Percentiles rank a stretch among this genome's conserved stretches.
Evolutionary conservation across 2,329 filamentous ascomycete genomes (phyloP).

Genomic region (Remersonia thermophila): DNA sequence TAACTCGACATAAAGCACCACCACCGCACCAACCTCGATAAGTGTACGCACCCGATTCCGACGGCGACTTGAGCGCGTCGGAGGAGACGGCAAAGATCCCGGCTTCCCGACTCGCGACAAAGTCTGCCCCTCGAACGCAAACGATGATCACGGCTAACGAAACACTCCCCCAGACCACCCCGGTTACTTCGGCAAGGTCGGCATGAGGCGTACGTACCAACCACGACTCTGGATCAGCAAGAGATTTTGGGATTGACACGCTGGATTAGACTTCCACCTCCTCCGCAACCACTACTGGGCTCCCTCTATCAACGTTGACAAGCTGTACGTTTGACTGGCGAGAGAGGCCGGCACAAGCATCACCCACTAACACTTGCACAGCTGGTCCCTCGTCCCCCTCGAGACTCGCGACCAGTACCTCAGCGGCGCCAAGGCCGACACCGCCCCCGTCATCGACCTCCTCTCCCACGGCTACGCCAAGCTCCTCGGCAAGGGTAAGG

Average conservation of each 20-base stretch:
- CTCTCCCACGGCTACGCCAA: conserved; percentile 96
- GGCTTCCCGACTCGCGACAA: background rate
- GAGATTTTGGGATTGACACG: conserved; percentile 4
- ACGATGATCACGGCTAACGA: conserved; percentile 40
- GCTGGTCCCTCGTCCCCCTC: conserved; percentile 89
- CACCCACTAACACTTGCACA: conserved; percentile 26
- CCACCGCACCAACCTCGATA: conserved; percentile 73
- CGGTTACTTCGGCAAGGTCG: conserved; percentile 98
- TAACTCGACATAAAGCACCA: conserved; percentile 51
- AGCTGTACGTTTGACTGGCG: conserved; percentile 45
- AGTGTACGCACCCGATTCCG: conserved; percentile 49
- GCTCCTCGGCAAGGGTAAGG: conserved; percentile 77
- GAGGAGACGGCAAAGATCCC: background rate
- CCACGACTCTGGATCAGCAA: background rate
- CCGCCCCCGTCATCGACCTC: conserved; percentile 94
- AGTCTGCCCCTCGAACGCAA: conserved; percentile 52
- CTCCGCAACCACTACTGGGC: conserved; percentile 95
- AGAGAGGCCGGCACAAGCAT: background rate
- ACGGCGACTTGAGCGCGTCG: conserved; percentile 5
- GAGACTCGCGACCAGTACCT: conserved; percentile 94
- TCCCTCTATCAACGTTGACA: conserved; percentile 97
- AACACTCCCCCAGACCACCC: conserved; percentile 59
- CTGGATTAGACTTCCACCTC: conserved; percentile 73
- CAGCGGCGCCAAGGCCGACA: conserved; percentile 67
- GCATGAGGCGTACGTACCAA: conserved; percentile 48